A percentile compares a stretch with the other conserved stretches of the same genome.
These are phyloP conservation scores for Sonneratia caseolaris DNA, from an alignment of 345 rosid species.

Conservation along the genomic window DNA sequence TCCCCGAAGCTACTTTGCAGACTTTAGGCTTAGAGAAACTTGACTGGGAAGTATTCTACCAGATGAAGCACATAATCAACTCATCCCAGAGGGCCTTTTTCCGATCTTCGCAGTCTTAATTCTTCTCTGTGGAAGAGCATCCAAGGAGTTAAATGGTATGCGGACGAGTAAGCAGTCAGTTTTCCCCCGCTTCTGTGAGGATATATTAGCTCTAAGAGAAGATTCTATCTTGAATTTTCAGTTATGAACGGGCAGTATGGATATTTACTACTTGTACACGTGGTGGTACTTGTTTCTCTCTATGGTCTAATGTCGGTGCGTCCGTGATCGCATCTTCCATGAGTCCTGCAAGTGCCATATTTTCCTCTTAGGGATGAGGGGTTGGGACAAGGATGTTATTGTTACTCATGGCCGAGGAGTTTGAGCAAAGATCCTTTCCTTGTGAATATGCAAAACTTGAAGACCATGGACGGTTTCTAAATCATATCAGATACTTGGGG, in stretches of 20 bases:
- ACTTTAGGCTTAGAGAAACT: slow-evolving; percentile 44
- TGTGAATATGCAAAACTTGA: not conserved
- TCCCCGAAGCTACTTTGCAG: slow-evolving; percentile 36
- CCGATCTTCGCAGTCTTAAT: not conserved
- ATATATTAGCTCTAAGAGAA: not conserved
- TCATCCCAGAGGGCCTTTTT: not conserved
- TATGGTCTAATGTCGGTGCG: not conserved
- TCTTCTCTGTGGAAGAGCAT: slow-evolving; percentile 2
- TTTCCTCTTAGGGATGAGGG: too few relatives aligned
- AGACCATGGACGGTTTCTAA: not conserved
- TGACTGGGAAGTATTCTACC: slow-evolving; percentile 17
- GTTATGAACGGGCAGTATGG: not conserved
- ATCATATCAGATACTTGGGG: too few relatives aligned
- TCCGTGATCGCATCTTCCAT: not conserved
- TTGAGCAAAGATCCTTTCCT: too few relatives aligned
- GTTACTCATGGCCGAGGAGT: too few relatives aligned
- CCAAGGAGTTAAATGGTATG: not conserved
- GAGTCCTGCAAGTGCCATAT: not conserved
- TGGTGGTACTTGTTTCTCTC: not conserved
- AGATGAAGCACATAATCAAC: not conserved
- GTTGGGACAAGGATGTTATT: too few relatives aligned
- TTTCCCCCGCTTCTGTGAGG: not conserved
- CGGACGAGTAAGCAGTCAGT: not conserved
- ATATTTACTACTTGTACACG: not conserved
- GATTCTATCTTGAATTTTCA: not conserved